Evolutionary conservation across 108 stramenopile genomes (phyloP), one percentile per base, ranked within the genome.

Genomic region (Skeletonema grethae): DNA sequence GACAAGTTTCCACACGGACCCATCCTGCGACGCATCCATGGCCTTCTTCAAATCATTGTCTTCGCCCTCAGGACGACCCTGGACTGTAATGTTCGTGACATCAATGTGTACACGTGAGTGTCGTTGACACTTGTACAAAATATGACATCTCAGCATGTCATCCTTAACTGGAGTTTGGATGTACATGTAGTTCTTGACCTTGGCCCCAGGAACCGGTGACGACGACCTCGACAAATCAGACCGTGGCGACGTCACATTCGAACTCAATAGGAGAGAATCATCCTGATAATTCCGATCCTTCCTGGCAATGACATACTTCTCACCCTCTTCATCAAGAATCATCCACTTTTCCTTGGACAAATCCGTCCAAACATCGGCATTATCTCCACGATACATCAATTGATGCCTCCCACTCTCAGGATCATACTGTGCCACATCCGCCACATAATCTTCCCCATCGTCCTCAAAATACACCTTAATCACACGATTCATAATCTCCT

Each of bases 401-500:
- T 83, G 69, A 72, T 96, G 92, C 61, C 82, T 82, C 7, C 84
- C 77, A 24, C 65, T 91, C 28, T 39, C 57, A 36, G 69, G 68
- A 82, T 96, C 85, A 63, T 87, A 96, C 56, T 90, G 79, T 2
- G 82, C 72, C 9, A 96, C 90, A 74, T 96, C 92, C 0, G 88
- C 95, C 9, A 77, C 68, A 61, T 86, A 88, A 70, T 89, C 93
- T 61, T 89, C 82, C 22, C 87, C 76, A 50, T 85, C 70, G 39
- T 90, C 88, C 24, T 82, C 80, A 61, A 86, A 88, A 57, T 82
- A 90, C 4, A 96, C 75, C 48, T 82, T 82, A 30, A 96, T 79
- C 10, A 77, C 85, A 32, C 90, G 82, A 81, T 93, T 92, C 75
- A 93, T 76, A 56, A 96, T 85, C 75, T 90, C 88, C 15, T 75